Conservation (phyloP, 2,329 filamentous ascomycete species). For the Fusarium acutatum region DNA sequence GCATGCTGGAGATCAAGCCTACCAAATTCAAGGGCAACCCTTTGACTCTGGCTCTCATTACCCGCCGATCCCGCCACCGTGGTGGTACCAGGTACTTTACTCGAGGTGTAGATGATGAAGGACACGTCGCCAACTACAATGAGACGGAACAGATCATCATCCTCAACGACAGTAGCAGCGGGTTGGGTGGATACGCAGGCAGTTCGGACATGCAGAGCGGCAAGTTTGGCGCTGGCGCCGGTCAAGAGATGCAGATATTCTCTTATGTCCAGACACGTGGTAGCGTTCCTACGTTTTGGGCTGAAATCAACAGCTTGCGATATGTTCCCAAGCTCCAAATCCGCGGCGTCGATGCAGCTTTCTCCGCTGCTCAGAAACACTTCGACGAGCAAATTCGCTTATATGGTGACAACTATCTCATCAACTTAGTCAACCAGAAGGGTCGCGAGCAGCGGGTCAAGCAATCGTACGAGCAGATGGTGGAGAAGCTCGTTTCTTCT, state of each 20-base stretch:
- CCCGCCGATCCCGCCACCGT: conserved; percentile 85
- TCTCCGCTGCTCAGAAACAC: conserved; percentile 82
- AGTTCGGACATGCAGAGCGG: conserved; percentile 79
- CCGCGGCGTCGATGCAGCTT: conserved; percentile 81
- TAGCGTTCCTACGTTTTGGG: conserved; percentile 95
- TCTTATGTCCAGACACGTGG: conserved; percentile 97
- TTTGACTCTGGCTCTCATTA: conserved; percentile 87
- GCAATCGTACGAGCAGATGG: conserved; percentile 91
- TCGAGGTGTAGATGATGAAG: conserved; percentile 89
- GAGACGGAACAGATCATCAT: conserved; percentile 95
- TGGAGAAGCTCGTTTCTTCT: conserved; percentile 76
- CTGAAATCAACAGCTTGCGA: conserved; percentile 90
- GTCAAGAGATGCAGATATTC: conserved; percentile 85
- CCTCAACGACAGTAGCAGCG: conserved; percentile 80
- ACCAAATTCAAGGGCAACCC: conserved; percentile 86
- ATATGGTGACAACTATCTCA: conserved; percentile 96
- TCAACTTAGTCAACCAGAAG: conserved; percentile 97
- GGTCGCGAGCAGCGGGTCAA: conserved; percentile 91
- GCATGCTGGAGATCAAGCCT: conserved; percentile 90
- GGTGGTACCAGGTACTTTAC: conserved; percentile 96
- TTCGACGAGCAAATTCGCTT: conserved; percentile 92
- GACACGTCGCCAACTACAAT: conserved; percentile 98
- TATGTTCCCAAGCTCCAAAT: conserved; percentile 93
- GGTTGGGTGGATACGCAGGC: conserved; percentile 82
- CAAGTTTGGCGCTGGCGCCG: conserved; percentile 65